These are phyloP conservation scores for Anaeromyces robustus DNA, from an alignment of 192 early-diverging fungal genomes.

Conservation along the genomic window DNA sequence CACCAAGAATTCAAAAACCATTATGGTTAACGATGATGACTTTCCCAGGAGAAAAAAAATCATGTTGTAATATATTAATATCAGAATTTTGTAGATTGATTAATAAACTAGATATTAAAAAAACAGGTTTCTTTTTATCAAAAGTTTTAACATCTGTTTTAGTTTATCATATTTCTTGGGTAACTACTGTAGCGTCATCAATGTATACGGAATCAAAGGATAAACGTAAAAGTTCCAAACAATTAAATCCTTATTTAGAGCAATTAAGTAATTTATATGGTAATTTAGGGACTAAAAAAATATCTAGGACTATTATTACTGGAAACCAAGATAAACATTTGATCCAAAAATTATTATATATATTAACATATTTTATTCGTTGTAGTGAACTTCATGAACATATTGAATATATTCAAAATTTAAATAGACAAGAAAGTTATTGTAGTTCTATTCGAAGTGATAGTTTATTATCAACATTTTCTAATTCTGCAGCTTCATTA, in stretches of 20 bases:
- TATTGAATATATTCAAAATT: conserved; percentile 7
- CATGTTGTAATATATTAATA: conserved; percentile 1
- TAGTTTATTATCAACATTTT: background rate
- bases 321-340: background rate
- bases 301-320: conserved; percentile 5
- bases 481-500: background rate
- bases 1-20: conserved; percentile 10
- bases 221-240: background rate
- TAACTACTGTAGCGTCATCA: conserved; percentile 7
- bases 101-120: background rate
- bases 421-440: background rate
- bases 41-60: conserved; percentile 3
- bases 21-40: conserved; percentile 13
- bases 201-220: background rate
- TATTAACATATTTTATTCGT: conserved; percentile 14
- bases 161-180: conserved; percentile 10
- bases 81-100: background rate
- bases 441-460: background rate
- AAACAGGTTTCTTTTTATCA: conserved; percentile 8
- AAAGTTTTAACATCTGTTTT: conserved; percentile 4
- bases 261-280: conserved; percentile 14
- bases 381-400: conserved; percentile 11
- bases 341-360: conserved; percentile 1
- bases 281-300: conserved; percentile 2
- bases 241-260: conserved; percentile 10